Evolutionary conservation across 805 yeast species (phyloP).

Genomic region (Candida nanaspora): DNA sequence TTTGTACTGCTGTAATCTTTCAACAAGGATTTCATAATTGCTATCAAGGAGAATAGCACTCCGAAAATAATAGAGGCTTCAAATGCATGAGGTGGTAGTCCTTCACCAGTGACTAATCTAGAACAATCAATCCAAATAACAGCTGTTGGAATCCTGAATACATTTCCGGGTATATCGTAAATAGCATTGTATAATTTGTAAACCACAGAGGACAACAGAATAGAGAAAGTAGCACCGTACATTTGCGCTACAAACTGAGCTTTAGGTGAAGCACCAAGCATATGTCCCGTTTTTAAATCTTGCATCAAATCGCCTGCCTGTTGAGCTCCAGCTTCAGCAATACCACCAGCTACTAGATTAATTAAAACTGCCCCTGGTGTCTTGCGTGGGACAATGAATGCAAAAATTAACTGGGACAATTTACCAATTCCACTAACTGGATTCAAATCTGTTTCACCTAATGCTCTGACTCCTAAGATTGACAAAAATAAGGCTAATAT

Average conservation of each 20-base stretch:
- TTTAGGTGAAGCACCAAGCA: constrained; percentile 84
- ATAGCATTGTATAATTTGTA: constrained; percentile 75
- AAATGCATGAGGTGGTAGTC: constrained; percentile 74
- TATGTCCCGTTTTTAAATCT: constrained; percentile 89
- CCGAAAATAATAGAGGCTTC: constrained; percentile 59
- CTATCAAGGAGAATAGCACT: constrained; percentile 56
- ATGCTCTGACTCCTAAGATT: constrained; percentile 82
- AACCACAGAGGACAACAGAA: constrained; percentile 71
- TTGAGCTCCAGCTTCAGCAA: constrained; percentile 98
- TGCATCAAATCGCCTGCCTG: constrained; percentile 99
- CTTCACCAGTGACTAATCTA: constrained; percentile 83
- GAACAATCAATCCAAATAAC: constrained; percentile 96
- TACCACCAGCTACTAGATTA: constrained; percentile 90
- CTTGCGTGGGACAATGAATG: constrained; percentile 63
- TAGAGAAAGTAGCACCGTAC: constrained; percentile 82
- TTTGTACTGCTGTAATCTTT: constrained; percentile 22
- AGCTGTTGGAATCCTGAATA: constrained; percentile 90
- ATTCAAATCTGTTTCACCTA: constrained; percentile 94
- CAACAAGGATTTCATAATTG: constrained; percentile 53
- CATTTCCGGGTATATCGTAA: constrained; percentile 76
- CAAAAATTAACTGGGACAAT: constrained; percentile 82
- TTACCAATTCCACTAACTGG: constrained; percentile 98
- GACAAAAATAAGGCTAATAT: constrained; percentile 72
- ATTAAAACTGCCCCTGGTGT: constrained; percentile 79
- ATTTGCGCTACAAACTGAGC: constrained; percentile 90